Percentiles rank a stretch among this genome's conserved stretches.
phyloP scores from a whole-genome alignment of 306 rosid genomes.

The Quercus cerris region DNA sequence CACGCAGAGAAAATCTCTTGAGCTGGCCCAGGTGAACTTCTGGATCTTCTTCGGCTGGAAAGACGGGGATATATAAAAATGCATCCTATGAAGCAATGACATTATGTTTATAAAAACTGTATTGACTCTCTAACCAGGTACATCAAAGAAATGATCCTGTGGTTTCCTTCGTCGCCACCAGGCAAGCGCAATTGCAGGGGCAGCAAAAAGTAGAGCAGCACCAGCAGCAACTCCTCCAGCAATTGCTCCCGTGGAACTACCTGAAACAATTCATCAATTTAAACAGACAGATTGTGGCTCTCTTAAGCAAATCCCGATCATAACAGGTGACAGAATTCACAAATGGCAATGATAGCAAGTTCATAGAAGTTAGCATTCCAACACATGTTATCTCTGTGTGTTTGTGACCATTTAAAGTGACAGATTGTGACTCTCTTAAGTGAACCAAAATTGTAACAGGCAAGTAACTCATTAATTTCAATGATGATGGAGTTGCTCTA shows the following conservation, averaged over 20 bases:
- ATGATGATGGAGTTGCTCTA: neutral
- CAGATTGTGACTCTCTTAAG: neutral
- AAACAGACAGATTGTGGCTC: neutral
- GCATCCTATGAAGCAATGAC: slow-evolving; percentile 1
- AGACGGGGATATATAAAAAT: slow-evolving; percentile 14
- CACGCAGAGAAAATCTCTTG: slow-evolving; percentile 85
- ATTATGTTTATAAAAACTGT: neutral
- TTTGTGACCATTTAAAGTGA: no score
- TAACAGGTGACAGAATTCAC: neutral
- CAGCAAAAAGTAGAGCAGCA: slow-evolving; percentile 88
- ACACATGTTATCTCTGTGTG: neutral
- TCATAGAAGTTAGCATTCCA: neutral
- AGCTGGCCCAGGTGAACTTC: slow-evolving; percentile 96
- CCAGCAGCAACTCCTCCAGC: slow-evolving; percentile 99
- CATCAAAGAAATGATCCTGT: slow-evolving; percentile 85
- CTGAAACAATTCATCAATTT: slow-evolving; percentile 35
- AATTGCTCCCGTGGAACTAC: slow-evolving; percentile 71
- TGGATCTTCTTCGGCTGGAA: slow-evolving; percentile 92
- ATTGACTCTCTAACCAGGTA: slow-evolving; percentile 75
- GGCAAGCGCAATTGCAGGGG: slow-evolving; percentile 91
- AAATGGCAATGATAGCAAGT: neutral
- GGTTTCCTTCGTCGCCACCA: slow-evolving; percentile 71
- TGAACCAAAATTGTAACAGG: neutral
- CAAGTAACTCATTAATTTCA: neutral
- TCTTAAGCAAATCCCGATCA: neutral